Evolutionary conservation across 176 grass and related monocot genomes (phyloP).

Genomic region (Oryza brachyantha): DNA sequence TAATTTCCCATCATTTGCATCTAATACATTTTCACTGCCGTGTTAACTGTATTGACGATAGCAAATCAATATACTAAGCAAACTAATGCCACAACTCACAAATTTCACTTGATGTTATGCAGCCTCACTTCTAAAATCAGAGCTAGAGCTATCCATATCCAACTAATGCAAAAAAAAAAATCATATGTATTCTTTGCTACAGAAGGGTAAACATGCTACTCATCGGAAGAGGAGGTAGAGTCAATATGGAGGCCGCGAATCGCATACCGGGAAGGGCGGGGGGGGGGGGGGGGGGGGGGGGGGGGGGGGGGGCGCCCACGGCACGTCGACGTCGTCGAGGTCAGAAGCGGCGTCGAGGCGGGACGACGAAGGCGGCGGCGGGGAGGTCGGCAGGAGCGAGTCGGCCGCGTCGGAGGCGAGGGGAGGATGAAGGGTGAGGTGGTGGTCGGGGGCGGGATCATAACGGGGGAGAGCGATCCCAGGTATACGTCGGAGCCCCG

Average conservation of each 20-base stretch:
- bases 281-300: background rate
- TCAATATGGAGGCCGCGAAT: background rate
- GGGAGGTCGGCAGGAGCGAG: slow-evolving; percentile 16
- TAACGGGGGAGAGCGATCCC: slow-evolving; percentile 58
- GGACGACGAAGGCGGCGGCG: background rate
- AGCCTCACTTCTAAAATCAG: background rate
- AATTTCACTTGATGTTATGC: background rate
- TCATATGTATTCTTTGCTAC: background rate
- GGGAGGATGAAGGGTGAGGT: background rate
- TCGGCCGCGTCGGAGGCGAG: background rate
- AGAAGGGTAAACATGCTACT: background rate
- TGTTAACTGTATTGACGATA: background rate
- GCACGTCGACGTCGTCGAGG: background rate
- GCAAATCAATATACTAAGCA: background rate
- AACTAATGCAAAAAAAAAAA: background rate
- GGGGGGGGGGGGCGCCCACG: background rate
- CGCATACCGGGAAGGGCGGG: background rate
- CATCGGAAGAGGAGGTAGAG: background rate
- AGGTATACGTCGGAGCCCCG: slow-evolving; percentile 7
- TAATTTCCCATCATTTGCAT: background rate
- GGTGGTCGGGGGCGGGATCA: slow-evolving; percentile 65
- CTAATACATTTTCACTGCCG: background rate
- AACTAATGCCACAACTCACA: background rate
- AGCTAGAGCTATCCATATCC: background rate
- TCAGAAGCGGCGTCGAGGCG: background rate